Evolutionary conservation across 208 protist genomes (phyloP), one percentile per base, ranked within the genome.

Genomic region (Wallacemonas collosoma): DNA sequence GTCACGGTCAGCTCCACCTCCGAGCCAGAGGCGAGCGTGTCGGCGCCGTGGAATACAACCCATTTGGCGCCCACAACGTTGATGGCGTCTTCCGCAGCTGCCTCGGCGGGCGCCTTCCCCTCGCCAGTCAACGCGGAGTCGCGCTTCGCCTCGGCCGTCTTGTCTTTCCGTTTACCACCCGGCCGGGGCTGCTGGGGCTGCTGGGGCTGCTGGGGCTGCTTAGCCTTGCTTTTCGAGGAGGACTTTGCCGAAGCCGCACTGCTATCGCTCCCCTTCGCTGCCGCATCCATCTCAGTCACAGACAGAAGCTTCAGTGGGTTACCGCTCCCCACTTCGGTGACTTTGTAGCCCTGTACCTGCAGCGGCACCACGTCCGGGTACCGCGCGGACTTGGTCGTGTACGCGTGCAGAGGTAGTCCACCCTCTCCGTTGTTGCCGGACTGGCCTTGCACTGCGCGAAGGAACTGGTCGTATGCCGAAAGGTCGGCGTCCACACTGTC

Each of bases 401-500:
- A 80, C 15, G 85, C 85, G 55, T 93, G 83, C n/a, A 89, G 75
- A 71, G 90, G 85, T 14, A 90, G 77, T 2, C 71, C 60, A 9
- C 60, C 60, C 3, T 26, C 8, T n/a, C 60, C 85, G 43, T 74
- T 60, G 11, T 66, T 57, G 6, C 60, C 62, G 0, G 68, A 57
- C 8, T 72, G 43, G 26, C 6, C 39, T 5, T n/a, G 40, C 55
- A 26, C 77, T 60, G 44, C 76, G 63, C 0, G 17, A 17, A 73
- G 35, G 51, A 77, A 76, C 35, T 68, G 68, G 0, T 69, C 64
- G 45, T 76, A 73, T 57, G 82, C 76, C 8, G 71, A 53, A 12
- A 50, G 39, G 5, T 8, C 6, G 9, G 43, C n/a, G 35, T 50
- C 5, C 15, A 8, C 9, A 5, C n/a, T 53, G 40, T 5, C 7